Evolutionary conservation across 2,329 filamentous ascomycete species (phyloP).

Genomic region (Chrysosporium queenslandicum): DNA sequence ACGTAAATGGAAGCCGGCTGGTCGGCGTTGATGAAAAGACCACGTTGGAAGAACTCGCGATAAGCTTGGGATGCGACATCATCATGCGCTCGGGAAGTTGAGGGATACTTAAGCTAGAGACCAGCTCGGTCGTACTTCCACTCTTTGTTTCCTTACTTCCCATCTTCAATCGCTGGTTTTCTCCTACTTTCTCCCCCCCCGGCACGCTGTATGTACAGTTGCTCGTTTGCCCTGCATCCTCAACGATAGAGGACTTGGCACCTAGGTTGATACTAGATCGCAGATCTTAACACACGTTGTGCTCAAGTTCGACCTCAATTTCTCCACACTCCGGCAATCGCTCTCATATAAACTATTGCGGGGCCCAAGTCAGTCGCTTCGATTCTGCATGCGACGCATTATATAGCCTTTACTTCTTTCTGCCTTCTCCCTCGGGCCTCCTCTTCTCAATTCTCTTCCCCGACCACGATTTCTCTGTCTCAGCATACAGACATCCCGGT

Average conservation of each 20-base stretch:
- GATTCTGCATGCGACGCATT: neutral
- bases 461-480: neutral
- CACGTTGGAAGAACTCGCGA: constrained; percentile 10
- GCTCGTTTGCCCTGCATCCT: neutral
- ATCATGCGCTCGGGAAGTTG: neutral
- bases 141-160: neutral
- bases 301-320: neutral
- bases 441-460: neutral
- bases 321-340: neutral
- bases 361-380: neutral
- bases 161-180: constrained; percentile 1
- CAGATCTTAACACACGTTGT: neutral
- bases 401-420: neutral
- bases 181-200: neutral
- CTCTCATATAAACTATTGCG: neutral
- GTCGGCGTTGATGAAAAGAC: constrained; percentile 8
- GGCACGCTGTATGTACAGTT: neutral
- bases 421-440: no score
- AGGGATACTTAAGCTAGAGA: neutral
- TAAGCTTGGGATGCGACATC: neutral
- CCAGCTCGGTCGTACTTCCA: neutral
- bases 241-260: neutral
- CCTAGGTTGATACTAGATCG: neutral
- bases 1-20: neutral
- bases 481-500: neutral